Evolutionary conservation across 1,284 basidiomycete species (phyloP).

Genomic region (Cerrena zonata): DNA sequence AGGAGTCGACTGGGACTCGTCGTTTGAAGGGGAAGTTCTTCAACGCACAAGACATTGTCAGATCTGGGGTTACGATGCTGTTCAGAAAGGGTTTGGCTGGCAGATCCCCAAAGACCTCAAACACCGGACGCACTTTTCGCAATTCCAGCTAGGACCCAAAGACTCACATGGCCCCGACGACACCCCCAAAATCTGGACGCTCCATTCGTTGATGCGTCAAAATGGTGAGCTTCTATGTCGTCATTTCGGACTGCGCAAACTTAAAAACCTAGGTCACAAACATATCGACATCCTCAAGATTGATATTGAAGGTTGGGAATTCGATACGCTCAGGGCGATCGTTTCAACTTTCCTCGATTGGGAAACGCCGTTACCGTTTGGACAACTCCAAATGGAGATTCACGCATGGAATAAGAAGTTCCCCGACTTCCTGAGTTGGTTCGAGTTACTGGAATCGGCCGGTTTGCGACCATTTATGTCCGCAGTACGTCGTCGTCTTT

Average conservation of each 20-base stretch:
- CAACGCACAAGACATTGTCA: slow-evolving; percentile 48
- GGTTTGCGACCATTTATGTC: slow-evolving; percentile 48
- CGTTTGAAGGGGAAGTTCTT: slow-evolving; percentile 58
- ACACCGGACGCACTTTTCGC: slow-evolving; percentile 47
- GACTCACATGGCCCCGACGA: slow-evolving; percentile 40
- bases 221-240: slow-evolving; percentile 44
- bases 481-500: slow-evolving; percentile 21
- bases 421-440: slow-evolving; percentile 38
- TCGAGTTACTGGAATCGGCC: slow-evolving; percentile 42
- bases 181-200: slow-evolving; percentile 47
- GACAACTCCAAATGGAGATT: slow-evolving; percentile 39
- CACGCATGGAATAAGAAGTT: slow-evolving; percentile 34
- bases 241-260: neutral
- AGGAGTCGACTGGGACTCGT: slow-evolving; percentile 62
- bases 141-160: slow-evolving; percentile 42
- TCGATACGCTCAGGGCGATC: slow-evolving; percentile 31
- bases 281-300: slow-evolving; percentile 46
- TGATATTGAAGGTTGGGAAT: slow-evolving; percentile 39
- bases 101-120: slow-evolving; percentile 35
- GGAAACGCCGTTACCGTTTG: slow-evolving; percentile 31
- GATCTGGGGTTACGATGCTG: slow-evolving; percentile 62
- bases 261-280: slow-evolving; percentile 37
- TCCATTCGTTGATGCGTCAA: slow-evolving; percentile 47
- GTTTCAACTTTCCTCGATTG: slow-evolving; percentile 21
- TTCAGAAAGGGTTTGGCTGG: slow-evolving; percentile 44